Conservation (phyloP, 148 eudicot genomes). For the Rhododendron simsii region DNA sequence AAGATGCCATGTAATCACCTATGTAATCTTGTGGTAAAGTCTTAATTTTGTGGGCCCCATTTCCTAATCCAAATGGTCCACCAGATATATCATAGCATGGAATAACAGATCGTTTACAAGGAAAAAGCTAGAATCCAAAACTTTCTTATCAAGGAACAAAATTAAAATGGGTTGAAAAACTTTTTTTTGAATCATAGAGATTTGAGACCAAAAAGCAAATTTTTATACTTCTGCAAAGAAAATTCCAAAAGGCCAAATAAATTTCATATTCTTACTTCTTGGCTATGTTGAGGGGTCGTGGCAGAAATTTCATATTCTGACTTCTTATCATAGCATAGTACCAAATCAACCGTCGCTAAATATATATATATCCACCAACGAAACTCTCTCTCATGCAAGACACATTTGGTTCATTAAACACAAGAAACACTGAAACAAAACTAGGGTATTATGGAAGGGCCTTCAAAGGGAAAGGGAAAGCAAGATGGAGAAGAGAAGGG, state of each 20-base stretch:
- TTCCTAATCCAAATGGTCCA: neutral
- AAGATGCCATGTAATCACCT: neutral
- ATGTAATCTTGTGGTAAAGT: neutral
- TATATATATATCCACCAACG: neutral
- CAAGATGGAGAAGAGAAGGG: conserved; percentile 11
- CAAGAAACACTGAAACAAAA: neutral
- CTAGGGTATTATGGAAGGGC: conserved; percentile 27
- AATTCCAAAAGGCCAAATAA: neutral
- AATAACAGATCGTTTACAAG: neutral
- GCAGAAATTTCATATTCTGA: no score
- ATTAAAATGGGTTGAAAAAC: neutral
- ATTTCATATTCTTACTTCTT: neutral
- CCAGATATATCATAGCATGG: neutral
- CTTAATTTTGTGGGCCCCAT: neutral
- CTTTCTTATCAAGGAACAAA: neutral
- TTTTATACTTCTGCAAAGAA: neutral
- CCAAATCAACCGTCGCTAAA: neutral
- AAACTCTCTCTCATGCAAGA: neutral
- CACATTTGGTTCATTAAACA: neutral
- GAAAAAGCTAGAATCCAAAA: neutral
- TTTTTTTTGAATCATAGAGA: neutral
- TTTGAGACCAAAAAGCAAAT: neutral
- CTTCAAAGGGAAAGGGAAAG: neutral
- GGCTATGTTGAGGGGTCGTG: no score
- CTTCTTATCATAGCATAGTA: neutral